These are phyloP conservation scores for Mortierella polycephala DNA, from an alignment of 371 early-diverging fungal species.

Conservation along the genomic window DNA sequence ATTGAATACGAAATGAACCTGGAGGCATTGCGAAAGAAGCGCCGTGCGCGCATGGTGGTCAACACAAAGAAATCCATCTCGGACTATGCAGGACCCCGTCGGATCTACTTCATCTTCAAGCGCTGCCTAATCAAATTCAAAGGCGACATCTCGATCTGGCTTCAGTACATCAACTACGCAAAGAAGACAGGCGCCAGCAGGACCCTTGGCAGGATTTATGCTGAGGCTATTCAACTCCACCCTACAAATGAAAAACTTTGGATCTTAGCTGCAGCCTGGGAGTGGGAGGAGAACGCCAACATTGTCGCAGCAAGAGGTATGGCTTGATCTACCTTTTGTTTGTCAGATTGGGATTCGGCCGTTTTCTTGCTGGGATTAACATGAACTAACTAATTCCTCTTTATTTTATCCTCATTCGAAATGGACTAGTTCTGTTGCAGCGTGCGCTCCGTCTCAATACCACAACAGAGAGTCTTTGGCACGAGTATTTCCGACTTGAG, in stretches of 20 bases:
- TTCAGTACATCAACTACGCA: constrained; percentile 90
- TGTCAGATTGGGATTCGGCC: neutral
- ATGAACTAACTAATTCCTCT: too few relatives aligned
- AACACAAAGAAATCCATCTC: constrained; percentile 53
- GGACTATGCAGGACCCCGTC: constrained; percentile 73
- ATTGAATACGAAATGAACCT: constrained; percentile 95
- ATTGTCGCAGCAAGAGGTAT: constrained; percentile 81
- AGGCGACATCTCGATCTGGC: constrained; percentile 88
- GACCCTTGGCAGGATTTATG: constrained; percentile 71
- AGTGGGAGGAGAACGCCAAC: constrained; percentile 86
- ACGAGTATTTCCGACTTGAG: constrained; percentile 94
- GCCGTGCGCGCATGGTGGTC: constrained; percentile 74
- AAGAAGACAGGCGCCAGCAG: constrained; percentile 68
- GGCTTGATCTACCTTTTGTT: neutral
- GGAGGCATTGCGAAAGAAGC: constrained; percentile 83
- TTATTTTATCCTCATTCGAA: neutral
- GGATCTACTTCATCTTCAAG: constrained; percentile 84
- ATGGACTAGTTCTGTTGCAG: constrained; percentile 75
- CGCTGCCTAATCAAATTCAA: constrained; percentile 83
- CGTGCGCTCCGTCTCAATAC: constrained; percentile 89
- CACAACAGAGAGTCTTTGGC: constrained; percentile 79
- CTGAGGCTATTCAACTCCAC: constrained; percentile 86
- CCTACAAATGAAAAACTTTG: constrained; percentile 85
- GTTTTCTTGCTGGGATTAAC: neutral
- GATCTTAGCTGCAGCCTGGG: constrained; percentile 92